Conservation (phyloP, 1,139 yeast genomes). For the Lodderomyces metapsilosis region DNA sequence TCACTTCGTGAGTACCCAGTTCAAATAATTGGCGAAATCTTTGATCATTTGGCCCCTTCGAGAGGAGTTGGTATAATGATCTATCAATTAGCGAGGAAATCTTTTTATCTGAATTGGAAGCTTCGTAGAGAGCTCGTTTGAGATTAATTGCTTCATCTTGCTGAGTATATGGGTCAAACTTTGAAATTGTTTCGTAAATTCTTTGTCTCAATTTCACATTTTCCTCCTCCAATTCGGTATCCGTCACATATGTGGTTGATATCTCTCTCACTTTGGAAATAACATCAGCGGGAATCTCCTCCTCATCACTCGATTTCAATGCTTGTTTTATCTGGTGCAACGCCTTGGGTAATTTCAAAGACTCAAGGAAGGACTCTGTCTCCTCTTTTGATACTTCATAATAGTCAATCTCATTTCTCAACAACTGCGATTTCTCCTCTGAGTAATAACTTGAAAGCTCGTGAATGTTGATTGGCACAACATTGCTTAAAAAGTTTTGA, state of each 20-base stretch:
- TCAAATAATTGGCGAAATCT: conserved; percentile 31
- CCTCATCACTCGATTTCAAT: conserved; percentile 1
- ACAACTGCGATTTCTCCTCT: conserved; percentile 78
- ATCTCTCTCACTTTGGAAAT: conserved; percentile 28
- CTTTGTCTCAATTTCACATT: conserved; percentile 34
- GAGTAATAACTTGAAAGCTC: conserved; percentile 85
- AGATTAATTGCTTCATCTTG: conserved; percentile 55
- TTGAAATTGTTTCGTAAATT: conserved; percentile 38
- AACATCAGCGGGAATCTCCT: conserved; percentile 18
- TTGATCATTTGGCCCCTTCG: conserved; percentile 36
- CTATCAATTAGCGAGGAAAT: conserved; percentile 39
- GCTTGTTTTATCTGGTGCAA: conserved; percentile 51
- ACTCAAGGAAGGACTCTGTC: conserved; percentile 73
- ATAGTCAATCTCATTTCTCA: conserved; percentile 73
- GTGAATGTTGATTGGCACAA: conserved; percentile 84
- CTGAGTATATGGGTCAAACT: conserved; percentile 34
- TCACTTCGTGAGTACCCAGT: conserved; percentile 26
- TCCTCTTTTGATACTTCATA: conserved; percentile 81
- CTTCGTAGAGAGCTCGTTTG: conserved; percentile 66
- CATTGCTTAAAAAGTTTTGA: conserved; percentile 63
- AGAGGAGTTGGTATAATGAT: conserved; percentile 28
- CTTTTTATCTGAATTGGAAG: conserved; percentile 63
- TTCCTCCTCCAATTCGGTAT: conserved; percentile 22
- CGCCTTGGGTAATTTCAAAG: conserved; percentile 70
- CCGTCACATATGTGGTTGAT: conserved; percentile 20